These are phyloP conservation scores for Pestalotiopsis sp. DNA, from an alignment of 2,329 filamentous ascomycete species.

Conservation along the genomic window DNA sequence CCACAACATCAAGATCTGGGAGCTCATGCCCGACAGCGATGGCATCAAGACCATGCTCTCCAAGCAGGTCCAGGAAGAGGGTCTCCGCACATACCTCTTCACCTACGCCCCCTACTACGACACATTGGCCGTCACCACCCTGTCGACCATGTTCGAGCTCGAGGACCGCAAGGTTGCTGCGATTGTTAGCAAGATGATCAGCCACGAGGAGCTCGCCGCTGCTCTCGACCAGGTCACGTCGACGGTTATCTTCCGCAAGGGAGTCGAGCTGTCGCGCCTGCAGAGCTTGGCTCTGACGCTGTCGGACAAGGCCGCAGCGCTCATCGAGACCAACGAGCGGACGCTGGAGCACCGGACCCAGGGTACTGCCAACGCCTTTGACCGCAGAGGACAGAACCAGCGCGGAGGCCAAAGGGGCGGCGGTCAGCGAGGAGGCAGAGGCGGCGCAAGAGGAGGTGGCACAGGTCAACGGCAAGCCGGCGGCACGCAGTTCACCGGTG, in stretches of 20 bases:
- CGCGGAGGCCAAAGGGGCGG: conserved; percentile 60
- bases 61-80: conserved; percentile 98
- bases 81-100: conserved; percentile 96
- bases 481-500: conserved; percentile 79
- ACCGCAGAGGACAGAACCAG: conserved; percentile 79
- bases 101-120: conserved; percentile 99
- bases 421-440: conserved; percentile 51
- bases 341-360: conserved; percentile 96
- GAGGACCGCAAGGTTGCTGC: conserved; percentile 88
- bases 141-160: conserved; percentile 95
- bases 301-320: conserved; percentile 91
- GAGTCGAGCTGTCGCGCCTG: conserved; percentile 92
- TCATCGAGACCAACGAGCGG: conserved; percentile 97
- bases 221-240: conserved; percentile 97
- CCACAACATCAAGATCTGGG: conserved; percentile 99
- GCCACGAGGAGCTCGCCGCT: conserved; percentile 94
- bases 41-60: conserved; percentile 97
- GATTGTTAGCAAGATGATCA: conserved; percentile 98
- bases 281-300: conserved; percentile 93
- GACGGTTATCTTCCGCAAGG: conserved; percentile 98
- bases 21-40: conserved; percentile 88
- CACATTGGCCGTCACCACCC: conserved; percentile 81
- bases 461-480: conserved; percentile 67
- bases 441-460: conserved; percentile 49
- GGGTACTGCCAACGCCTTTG: conserved; percentile 92